phyloP scores from a whole-genome alignment of 495 filamentous ascomycete species.

The Hypomontagnella submonticulosa region DNA sequence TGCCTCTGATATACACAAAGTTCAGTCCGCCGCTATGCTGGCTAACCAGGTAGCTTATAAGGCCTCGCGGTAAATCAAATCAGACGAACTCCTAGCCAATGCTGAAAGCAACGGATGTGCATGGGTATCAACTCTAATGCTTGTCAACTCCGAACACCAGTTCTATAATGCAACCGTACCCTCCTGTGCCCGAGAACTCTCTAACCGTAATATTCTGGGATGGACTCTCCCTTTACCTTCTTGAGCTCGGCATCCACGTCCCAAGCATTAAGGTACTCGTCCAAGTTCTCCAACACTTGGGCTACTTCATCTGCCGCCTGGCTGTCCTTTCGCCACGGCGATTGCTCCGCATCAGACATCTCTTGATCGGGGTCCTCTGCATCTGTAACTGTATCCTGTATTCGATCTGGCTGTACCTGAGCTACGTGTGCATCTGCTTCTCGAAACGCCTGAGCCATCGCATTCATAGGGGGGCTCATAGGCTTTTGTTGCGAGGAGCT shows the following conservation, averaged over 20 bases:
- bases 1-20: neutral
- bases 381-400: neutral
- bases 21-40: neutral
- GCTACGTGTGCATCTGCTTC: conserved; percentile 39
- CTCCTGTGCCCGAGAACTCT: neutral
- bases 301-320: conserved; percentile 53
- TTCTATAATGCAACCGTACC: neutral
- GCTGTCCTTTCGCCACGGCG: conserved; percentile 40
- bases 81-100: conserved; percentile 25
- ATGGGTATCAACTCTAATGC: conserved; percentile 27
- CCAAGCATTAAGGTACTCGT: conserved; percentile 55
- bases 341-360: conserved; percentile 25
- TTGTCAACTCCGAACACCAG: neutral
- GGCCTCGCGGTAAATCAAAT: neutral
- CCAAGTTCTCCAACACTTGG: conserved; percentile 55
- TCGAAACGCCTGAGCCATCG: conserved; percentile 56
- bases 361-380: conserved; percentile 17
- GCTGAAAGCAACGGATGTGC: conserved; percentile 3
- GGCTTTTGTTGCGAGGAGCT: conserved; percentile 54
- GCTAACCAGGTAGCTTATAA: neutral
- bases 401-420: neutral
- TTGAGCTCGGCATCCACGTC: conserved; percentile 54
- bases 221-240: conserved; percentile 36
- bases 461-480: conserved; percentile 50
- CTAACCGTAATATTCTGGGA: conserved; percentile 8